Conservation (phyloP, 2,329 filamentous ascomycete species). For the Pezicula radicicola region DNA sequence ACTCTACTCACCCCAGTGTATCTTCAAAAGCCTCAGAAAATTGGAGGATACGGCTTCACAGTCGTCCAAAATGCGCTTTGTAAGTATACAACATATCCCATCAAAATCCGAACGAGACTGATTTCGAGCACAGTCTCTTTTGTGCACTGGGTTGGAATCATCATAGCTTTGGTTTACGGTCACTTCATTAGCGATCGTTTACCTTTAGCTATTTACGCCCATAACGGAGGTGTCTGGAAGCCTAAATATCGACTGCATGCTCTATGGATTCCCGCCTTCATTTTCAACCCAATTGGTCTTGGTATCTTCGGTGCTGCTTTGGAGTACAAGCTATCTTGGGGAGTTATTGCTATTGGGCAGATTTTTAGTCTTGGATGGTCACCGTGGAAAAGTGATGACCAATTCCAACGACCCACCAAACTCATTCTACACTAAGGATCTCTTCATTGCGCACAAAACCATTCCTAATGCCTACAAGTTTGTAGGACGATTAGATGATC, state of each 20-base stretch:
- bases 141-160: slow-evolving; percentile 36
- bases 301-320: slow-evolving; percentile 35
- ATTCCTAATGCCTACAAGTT: slow-evolving; percentile 42
- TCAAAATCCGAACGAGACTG: background rate
- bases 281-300: slow-evolving; percentile 30
- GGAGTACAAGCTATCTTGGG: slow-evolving; percentile 35
- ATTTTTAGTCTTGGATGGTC: slow-evolving; percentile 35
- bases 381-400: slow-evolving; percentile 32
- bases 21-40: slow-evolving; percentile 32
- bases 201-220: slow-evolving; percentile 25
- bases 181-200: slow-evolving; percentile 36
- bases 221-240: slow-evolving; percentile 14
- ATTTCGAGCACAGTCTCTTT: slow-evolving; percentile 27
- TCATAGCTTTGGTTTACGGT: slow-evolving; percentile 32
- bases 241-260: slow-evolving; percentile 23
- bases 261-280: slow-evolving; percentile 23
- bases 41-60: slow-evolving; percentile 40
- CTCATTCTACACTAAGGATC: slow-evolving; percentile 42
- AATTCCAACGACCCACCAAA: slow-evolving; percentile 42
- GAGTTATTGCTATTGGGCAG: slow-evolving; percentile 35
- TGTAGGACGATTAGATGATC: slow-evolving; percentile 41
- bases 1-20: slow-evolving; percentile 25
- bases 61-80: slow-evolving; percentile 34
- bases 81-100: background rate
- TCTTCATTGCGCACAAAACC: slow-evolving; percentile 39